These are phyloP conservation scores for Blastobotrys elegans DNA, from an alignment of 1,139 yeast species.

Conservation along the genomic window DNA sequence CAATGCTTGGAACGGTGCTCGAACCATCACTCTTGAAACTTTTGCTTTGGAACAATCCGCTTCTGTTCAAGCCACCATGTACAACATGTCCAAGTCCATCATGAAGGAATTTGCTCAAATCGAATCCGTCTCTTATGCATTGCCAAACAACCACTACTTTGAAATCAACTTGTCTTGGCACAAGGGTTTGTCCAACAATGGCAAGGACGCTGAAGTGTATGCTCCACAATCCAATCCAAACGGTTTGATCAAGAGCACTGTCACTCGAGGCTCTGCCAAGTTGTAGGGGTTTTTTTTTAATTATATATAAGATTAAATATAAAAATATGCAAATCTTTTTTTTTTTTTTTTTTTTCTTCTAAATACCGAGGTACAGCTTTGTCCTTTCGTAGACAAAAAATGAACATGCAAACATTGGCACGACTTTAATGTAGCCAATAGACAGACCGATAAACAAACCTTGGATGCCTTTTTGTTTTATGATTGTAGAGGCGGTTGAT, in stretches of 20 bases:
- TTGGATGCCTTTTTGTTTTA: conserved; percentile 62
- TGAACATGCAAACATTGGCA: conserved; percentile 97
- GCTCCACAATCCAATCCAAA: conserved; percentile 92
- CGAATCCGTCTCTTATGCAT: conserved; percentile 59
- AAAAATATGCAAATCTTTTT: too few relatives aligned
- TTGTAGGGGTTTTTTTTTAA: too few relatives aligned
- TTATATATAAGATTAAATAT: neutral
- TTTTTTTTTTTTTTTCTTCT: conserved; percentile 13
- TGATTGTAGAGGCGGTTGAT: conserved; percentile 45
- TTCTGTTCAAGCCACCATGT: conserved; percentile 94
- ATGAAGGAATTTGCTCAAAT: conserved; percentile 54
- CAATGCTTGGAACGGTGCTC: conserved; percentile 52
- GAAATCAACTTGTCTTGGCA: conserved; percentile 73
- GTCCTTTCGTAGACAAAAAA: conserved; percentile 89
- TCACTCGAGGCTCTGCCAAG: conserved; percentile 46
- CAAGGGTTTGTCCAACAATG: conserved; percentile 63
- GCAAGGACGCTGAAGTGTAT: conserved; percentile 65
- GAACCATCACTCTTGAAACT: conserved; percentile 63
- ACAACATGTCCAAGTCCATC: conserved; percentile 77
- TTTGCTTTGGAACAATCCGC: conserved; percentile 85
- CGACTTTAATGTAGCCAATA: conserved; percentile 90
- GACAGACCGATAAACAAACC: conserved; percentile 93
- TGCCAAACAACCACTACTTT: conserved; percentile 90
- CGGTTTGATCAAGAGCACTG: conserved; percentile 83
- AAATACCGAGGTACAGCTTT: conserved; percentile 63